phyloP scores from a whole-genome alignment of 306 rosid genomes.

The Crotalaria pallida region DNA sequence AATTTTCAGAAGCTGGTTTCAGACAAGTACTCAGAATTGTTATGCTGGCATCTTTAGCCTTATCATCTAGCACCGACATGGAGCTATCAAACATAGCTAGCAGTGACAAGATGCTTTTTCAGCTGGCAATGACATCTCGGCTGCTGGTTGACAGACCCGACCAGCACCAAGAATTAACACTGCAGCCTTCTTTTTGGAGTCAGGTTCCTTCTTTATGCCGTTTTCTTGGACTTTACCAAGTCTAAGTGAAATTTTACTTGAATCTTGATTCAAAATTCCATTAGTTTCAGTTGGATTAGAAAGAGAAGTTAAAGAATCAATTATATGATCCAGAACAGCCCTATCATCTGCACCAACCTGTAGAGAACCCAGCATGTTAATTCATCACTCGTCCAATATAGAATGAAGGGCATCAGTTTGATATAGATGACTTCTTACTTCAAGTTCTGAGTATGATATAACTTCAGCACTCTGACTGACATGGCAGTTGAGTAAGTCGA shows the following conservation, averaged over 20 bases:
- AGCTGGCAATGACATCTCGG: constrained; percentile 68
- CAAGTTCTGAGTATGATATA: constrained; percentile 78
- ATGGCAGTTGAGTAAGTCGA: constrained; percentile 69
- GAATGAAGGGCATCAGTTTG: background rate
- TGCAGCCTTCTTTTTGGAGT: constrained; percentile 43
- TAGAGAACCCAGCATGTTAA: constrained; percentile 21
- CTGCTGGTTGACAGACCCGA: constrained; percentile 92
- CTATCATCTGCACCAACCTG: constrained; percentile 88
- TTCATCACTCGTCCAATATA: too few relatives aligned
- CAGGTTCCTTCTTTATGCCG: constrained; percentile 36
- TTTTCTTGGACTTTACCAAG: constrained; percentile 60
- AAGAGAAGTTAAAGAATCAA: constrained; percentile 70
- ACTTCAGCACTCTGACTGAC: constrained; percentile 73
- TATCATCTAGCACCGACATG: constrained; percentile 61
- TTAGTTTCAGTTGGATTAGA: constrained; percentile 50
- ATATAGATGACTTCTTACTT: constrained; percentile 53
- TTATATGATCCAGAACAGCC: constrained; percentile 60
- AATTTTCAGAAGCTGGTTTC: constrained; percentile 16
- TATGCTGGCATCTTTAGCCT: constrained; percentile 73
- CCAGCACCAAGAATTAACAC: constrained; percentile 96
- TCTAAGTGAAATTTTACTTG: constrained; percentile 49
- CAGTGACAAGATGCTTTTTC: constrained; percentile 82
- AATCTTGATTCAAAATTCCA: constrained; percentile 32
- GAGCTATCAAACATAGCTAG: constrained; percentile 87
- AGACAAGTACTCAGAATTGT: constrained; percentile 48